phyloP scores from a whole-genome alignment of 2,329 filamentous ascomycete species.

The Cercospora beticola region DNA sequence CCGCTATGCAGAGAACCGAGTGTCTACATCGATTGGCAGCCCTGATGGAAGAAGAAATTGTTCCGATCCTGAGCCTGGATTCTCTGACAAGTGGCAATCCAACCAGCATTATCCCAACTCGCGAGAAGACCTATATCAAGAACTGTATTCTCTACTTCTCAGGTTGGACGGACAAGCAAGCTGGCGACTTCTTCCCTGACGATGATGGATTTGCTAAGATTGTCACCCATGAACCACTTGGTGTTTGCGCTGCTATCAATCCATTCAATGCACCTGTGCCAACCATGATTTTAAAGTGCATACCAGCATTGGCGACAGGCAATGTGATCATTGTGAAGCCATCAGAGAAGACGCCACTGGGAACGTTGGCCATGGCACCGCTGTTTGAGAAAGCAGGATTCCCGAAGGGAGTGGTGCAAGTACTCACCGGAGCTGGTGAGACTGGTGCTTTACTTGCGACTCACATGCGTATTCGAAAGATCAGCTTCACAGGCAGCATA shows the following conservation, averaged over 20 bases:
- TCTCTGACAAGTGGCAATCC: slow-evolving; percentile 29
- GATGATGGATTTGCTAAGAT: slow-evolving; percentile 40
- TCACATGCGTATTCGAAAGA: slow-evolving; percentile 61
- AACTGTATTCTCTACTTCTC: slow-evolving; percentile 21
- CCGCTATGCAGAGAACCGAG: slow-evolving; percentile 33
- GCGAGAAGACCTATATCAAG: slow-evolving; percentile 23
- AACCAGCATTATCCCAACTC: slow-evolving; percentile 14
- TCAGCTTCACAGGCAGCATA: slow-evolving; percentile 63
- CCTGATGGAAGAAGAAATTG: slow-evolving; percentile 35
- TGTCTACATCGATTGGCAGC: slow-evolving; percentile 34
- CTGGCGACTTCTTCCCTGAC: slow-evolving; percentile 19
- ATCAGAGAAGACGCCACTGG: slow-evolving; percentile 57
- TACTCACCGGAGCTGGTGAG: slow-evolving; percentile 58
- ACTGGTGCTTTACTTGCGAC: slow-evolving; percentile 58
- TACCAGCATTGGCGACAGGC: slow-evolving; percentile 54
- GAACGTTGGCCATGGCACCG: slow-evolving; percentile 58
- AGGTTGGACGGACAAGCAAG: slow-evolving; percentile 20
- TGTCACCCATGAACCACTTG: slow-evolving; percentile 17
- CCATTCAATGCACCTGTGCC: slow-evolving; percentile 52
- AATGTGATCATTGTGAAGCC: slow-evolving; percentile 41
- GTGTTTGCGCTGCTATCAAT: slow-evolving; percentile 21
- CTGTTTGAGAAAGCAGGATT: slow-evolving; percentile 55
- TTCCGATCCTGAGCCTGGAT: slow-evolving; percentile 33
- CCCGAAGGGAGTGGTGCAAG: slow-evolving; percentile 61
- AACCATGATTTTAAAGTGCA: slow-evolving; percentile 55